Evolutionary conservation across 179 eudicot genomes (phyloP).

Genomic region (Spergularia azorica): DNA sequence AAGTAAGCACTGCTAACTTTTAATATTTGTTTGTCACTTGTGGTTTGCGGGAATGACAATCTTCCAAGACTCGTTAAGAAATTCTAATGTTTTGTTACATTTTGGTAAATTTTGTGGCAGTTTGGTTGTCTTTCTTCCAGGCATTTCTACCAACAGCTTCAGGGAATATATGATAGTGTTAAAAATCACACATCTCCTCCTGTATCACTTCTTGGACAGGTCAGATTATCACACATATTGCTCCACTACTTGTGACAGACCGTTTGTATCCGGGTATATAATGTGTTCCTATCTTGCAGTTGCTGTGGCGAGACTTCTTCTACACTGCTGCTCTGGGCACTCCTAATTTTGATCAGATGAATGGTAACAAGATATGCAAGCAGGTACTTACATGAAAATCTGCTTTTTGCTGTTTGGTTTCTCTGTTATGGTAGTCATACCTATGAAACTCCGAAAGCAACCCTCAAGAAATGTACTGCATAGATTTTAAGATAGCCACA

Average conservation of each 20-base stretch:
- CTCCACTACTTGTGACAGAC: not conserved
- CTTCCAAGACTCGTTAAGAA: not conserved
- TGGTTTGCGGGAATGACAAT: not conserved
- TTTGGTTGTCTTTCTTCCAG: conserved; percentile 92
- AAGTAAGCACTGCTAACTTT: conserved; percentile 45
- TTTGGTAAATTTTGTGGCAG: conserved; percentile 37
- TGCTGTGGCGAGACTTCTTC: conserved; percentile 93
- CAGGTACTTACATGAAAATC: conserved; percentile 49
- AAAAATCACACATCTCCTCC: conserved; percentile 80
- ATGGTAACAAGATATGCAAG: conserved; percentile 75
- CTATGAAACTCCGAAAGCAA: too few species aligned
- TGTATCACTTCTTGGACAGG: conserved; percentile 97
- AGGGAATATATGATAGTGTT: conserved; percentile 52
- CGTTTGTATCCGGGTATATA: not conserved
- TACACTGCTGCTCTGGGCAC: conserved; percentile 85
- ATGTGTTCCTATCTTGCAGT: conserved; percentile 39
- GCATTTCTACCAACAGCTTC: conserved; percentile 76
- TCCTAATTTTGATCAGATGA: conserved; percentile 77
- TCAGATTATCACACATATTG: conserved; percentile 18
- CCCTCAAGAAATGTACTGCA: too few species aligned
- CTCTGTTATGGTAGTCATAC: too few species aligned
- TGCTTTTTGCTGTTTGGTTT: too few species aligned
- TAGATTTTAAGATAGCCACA: too few species aligned
- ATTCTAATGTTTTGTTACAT: not conserved
- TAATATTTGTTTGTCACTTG: not conserved